These are phyloP conservation scores for Lumnitzera littorea DNA, from an alignment of 345 rosid species.

Conservation along the genomic window DNA sequence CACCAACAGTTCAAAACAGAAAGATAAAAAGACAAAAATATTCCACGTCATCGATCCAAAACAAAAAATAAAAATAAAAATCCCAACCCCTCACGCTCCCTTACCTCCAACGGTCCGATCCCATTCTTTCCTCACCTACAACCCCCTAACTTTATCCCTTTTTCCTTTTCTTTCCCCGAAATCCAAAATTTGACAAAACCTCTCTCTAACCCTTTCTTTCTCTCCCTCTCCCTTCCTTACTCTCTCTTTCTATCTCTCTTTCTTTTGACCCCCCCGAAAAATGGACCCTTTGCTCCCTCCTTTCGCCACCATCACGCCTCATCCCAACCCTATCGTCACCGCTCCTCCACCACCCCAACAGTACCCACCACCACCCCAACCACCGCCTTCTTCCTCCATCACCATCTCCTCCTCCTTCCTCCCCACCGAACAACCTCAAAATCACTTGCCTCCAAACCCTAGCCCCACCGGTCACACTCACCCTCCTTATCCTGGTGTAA, in stretches of 20 bases:
- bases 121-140: too few relatives aligned
- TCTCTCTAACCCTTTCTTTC: not conserved
- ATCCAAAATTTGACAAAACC: not conserved
- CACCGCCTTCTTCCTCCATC: not conserved
- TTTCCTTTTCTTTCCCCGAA: too few relatives aligned
- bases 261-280: slow-evolving; percentile 10
- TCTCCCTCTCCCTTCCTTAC: not conserved
- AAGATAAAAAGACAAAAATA: too few relatives aligned
- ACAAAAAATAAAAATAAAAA: too few relatives aligned
- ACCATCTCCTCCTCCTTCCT: not conserved
- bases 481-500: slow-evolving; percentile 26
- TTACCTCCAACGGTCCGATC: too few relatives aligned
- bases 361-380: not conserved
- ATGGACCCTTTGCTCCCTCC: slow-evolving; percentile 1
- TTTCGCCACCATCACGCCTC: slow-evolving; percentile 8
- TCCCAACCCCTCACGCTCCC: too few relatives aligned
- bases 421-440: too few relatives aligned
- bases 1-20: too few relatives aligned
- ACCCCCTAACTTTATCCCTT: too few relatives aligned
- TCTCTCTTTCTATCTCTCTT: not conserved
- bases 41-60: too few relatives aligned
- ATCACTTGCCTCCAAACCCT: too few relatives aligned
- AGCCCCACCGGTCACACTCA: slow-evolving; percentile 8
- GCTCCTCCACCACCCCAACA: not conserved
- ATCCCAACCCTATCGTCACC: not conserved